phyloP scores from a whole-genome alignment of 2,329 filamentous ascomycete species.

The Colletotrichum lentis region DNA sequence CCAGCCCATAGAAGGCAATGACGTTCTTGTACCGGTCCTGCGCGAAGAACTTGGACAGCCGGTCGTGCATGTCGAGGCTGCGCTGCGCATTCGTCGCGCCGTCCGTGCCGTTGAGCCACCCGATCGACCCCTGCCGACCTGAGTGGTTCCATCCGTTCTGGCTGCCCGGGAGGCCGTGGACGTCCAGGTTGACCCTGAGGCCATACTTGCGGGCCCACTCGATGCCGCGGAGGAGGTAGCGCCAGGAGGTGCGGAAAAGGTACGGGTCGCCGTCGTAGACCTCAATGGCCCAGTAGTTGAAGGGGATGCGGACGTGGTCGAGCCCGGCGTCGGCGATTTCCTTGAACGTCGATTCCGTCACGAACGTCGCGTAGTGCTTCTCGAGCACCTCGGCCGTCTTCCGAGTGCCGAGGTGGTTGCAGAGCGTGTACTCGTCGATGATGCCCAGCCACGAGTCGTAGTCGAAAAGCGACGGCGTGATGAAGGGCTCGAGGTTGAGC shows the following conservation, averaged over 20 bases:
- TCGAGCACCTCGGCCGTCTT: constrained; percentile 76
- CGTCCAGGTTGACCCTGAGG: constrained; percentile 88
- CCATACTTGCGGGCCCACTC: constrained; percentile 95
- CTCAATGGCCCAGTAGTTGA: constrained; percentile 91
- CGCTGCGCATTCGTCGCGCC: constrained; percentile 80
- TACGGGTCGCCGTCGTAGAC: constrained; percentile 89
- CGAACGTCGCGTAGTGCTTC: constrained; percentile 88
- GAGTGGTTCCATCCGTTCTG: constrained; percentile 99
- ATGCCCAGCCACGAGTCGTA: constrained; percentile 70
- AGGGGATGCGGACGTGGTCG: constrained; percentile 96
- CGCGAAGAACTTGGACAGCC: constrained; percentile 89
- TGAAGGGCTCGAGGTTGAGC: constrained; percentile 93
- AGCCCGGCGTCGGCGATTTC: constrained; percentile 88
- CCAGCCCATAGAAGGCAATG: constrained; percentile 90
- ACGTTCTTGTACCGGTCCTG: constrained; percentile 93
- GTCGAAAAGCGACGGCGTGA: constrained; percentile 89
- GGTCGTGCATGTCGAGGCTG: constrained; percentile 85
- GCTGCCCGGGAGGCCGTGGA: constrained; percentile 89
- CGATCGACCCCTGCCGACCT: constrained; percentile 79
- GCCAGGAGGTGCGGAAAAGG: constrained; percentile 85
- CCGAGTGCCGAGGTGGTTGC: constrained; percentile 71
- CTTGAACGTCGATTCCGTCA: constrained; percentile 82
- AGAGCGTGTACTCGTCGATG: constrained; percentile 88
- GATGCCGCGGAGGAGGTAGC: constrained; percentile 90
- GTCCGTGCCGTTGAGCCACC: constrained; percentile 91